Evolutionary conservation across 192 early-diverging fungal genomes (phyloP).

Genomic region (Spinellus fusiger): DNA sequence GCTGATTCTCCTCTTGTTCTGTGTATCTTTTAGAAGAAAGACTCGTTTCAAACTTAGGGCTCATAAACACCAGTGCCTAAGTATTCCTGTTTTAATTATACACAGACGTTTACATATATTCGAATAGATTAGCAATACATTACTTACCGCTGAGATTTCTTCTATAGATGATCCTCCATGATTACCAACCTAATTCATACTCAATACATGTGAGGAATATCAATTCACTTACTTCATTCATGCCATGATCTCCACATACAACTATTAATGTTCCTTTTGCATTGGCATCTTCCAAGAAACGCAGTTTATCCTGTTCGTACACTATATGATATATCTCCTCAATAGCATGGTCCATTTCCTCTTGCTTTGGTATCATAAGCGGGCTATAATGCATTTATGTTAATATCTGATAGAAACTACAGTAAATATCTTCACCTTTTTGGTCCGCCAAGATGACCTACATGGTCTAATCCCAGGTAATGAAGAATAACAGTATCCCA

Average conservation of each 20-base stretch:
- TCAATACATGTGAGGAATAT: background rate
- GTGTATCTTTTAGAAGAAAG: slow-evolving; percentile 11
- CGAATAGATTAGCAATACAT: slow-evolving; percentile 1
- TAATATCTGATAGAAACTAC: background rate
- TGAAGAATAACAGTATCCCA: slow-evolving; percentile 77
- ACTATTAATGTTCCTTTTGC: slow-evolving; percentile 64
- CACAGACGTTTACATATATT: background rate
- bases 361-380: slow-evolving; percentile 69
- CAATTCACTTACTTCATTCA: slow-evolving; percentile 61
- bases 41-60: slow-evolving; percentile 30
- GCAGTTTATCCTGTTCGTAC: slow-evolving; percentile 34
- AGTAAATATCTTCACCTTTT: slow-evolving; percentile 16
- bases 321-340: slow-evolving; percentile 47
- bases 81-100: background rate
- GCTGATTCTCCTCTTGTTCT: slow-evolving; percentile 9
- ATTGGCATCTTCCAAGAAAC: slow-evolving; percentile 22
- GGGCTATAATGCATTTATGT: slow-evolving; percentile 31
- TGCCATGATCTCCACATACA: slow-evolving; percentile 79
- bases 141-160: slow-evolving; percentile 46
- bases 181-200: slow-evolving; percentile 40
- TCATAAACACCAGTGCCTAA: slow-evolving; percentile 44
- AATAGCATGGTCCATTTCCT: slow-evolving; percentile 69
- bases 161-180: slow-evolving; percentile 51
- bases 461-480: slow-evolving; percentile 79
- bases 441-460: slow-evolving; percentile 71